A percentile compares a stretch with the other conserved stretches of the same genome.
phyloP scores from a whole-genome alignment of 352 stramenopile species.

The Globisporangium megalacanthum region DNA sequence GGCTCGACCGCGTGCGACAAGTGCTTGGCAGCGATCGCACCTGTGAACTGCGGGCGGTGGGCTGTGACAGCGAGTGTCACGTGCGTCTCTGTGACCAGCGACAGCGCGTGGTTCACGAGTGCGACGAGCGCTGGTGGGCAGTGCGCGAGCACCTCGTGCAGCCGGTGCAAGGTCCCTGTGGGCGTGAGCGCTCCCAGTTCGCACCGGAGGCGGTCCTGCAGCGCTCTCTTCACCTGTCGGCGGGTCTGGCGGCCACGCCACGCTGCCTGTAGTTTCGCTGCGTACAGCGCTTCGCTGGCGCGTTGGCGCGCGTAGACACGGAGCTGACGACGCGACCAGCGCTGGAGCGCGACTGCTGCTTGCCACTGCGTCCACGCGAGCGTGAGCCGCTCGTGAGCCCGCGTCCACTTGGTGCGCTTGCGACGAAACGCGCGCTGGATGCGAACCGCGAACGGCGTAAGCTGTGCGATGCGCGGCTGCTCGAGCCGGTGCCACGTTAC shows the following conservation, averaged over 20 bases:
- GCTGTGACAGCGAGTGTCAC: slow-evolving; percentile 26
- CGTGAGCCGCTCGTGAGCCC: slow-evolving; percentile 24
- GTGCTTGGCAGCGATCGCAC: slow-evolving; percentile 28
- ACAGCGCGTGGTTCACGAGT: slow-evolving; percentile 43
- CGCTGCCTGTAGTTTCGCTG: slow-evolving; percentile 33
- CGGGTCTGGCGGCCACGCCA: slow-evolving; percentile 38
- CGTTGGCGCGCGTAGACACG: slow-evolving; percentile 14
- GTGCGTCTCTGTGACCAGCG: slow-evolving; percentile 50
- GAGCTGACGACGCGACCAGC: slow-evolving; percentile 22
- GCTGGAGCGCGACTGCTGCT: slow-evolving; percentile 30
- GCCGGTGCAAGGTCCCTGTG: slow-evolving; percentile 50
- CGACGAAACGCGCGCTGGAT: slow-evolving; percentile 58
- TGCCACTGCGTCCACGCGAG: slow-evolving; percentile 32
- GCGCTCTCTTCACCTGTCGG: slow-evolving; percentile 28
- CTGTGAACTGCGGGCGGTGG: slow-evolving; percentile 21
- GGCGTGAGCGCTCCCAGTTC: slow-evolving; percentile 45
- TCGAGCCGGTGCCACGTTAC: slow-evolving; percentile 40
- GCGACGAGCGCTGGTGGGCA: slow-evolving; percentile 23
- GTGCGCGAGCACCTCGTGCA: slow-evolving; percentile 37
- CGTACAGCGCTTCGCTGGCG: slow-evolving; percentile 14
- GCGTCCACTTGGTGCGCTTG: slow-evolving; percentile 28
- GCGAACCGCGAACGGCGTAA: slow-evolving; percentile 41
- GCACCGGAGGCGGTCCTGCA: slow-evolving; percentile 36
- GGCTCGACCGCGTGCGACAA: slow-evolving; percentile 26
- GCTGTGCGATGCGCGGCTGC: slow-evolving; percentile 23